phyloP scores from a whole-genome alignment of 768 basidiomycete genomes.

The Trametes cingulata region DNA sequence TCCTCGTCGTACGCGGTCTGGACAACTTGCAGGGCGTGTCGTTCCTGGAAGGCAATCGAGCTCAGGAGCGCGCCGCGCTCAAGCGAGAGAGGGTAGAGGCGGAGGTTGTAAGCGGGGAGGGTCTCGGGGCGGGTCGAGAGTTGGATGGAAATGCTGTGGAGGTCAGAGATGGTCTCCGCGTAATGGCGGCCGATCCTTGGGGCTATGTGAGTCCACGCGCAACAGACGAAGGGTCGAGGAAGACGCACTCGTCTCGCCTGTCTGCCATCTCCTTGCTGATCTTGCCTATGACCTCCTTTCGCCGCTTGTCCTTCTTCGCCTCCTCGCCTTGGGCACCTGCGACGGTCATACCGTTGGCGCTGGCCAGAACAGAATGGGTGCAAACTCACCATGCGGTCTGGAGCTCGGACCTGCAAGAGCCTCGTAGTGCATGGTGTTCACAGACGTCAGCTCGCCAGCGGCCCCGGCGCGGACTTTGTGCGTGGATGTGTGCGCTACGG shows the following conservation, averaged over 20 bases:
- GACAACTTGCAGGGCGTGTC: constrained; percentile 63
- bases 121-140: constrained; percentile 70
- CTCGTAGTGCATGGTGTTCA: constrained; percentile 37
- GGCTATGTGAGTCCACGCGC: not conserved
- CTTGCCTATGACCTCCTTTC: constrained; percentile 69
- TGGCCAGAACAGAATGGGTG: not conserved
- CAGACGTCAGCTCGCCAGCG: constrained; percentile 32
- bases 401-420: constrained; percentile 44
- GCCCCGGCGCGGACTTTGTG: constrained; percentile 42
- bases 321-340: constrained; percentile 38
- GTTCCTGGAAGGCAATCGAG: constrained; percentile 66
- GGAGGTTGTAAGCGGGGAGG: constrained; percentile 64
- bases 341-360: constrained; percentile 7
- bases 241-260: constrained; percentile 70
- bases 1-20: constrained; percentile 79
- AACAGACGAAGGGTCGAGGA: not conserved
- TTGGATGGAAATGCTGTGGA: constrained; percentile 60
- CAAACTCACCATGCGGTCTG: constrained; percentile 39
- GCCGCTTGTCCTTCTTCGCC: constrained; percentile 61
- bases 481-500: constrained; percentile 54
- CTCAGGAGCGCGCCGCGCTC: constrained; percentile 77
- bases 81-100: constrained; percentile 70
- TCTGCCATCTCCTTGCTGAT: constrained; percentile 73
- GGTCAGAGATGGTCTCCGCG: constrained; percentile 59
- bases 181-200: constrained; percentile 55